Percentiles rank a stretch among this genome's conserved stretches.
phyloP scores from a whole-genome alignment of 352 stramenopile species.

The Blastocystis sp. region DNA sequence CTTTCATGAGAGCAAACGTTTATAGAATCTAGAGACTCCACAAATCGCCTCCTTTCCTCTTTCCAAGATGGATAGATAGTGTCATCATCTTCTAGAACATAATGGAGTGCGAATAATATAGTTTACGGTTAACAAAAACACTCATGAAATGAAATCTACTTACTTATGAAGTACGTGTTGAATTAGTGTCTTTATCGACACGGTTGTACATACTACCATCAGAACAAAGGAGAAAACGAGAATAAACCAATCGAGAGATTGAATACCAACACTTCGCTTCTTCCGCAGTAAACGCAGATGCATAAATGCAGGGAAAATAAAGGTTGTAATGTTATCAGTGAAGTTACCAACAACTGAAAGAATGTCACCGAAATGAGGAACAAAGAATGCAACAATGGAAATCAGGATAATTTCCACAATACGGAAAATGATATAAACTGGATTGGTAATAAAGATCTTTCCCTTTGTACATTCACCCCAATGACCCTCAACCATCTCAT shows the following conservation, averaged over 20 bases:
- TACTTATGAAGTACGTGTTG: conserved; percentile 3
- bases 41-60: neutral
- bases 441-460: conserved; percentile 46
- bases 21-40: neutral
- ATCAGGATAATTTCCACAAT: conserved; percentile 59
- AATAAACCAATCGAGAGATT: conserved; percentile 37
- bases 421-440: conserved; percentile 52
- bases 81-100: neutral
- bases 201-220: conserved; percentile 43
- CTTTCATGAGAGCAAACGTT: neutral
- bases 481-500: conserved; percentile 65
- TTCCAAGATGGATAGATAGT: neutral
- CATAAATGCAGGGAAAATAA: conserved; percentile 58
- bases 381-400: conserved; percentile 41
- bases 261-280: conserved; percentile 1
- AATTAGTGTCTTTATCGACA: conserved; percentile 49
- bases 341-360: conserved; percentile 63
- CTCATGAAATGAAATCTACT: conserved; percentile 25
- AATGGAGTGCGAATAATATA: neutral
- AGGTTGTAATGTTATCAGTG: conserved; percentile 45
- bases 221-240: conserved; percentile 42
- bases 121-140: conserved; percentile 24
- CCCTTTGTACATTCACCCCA: conserved; percentile 47
- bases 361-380: conserved; percentile 62
- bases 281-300: conserved; percentile 22